Evolutionary conservation across 1,139 yeast genomes (phyloP).

Genomic region (Suhomyces atakaporum): DNA sequence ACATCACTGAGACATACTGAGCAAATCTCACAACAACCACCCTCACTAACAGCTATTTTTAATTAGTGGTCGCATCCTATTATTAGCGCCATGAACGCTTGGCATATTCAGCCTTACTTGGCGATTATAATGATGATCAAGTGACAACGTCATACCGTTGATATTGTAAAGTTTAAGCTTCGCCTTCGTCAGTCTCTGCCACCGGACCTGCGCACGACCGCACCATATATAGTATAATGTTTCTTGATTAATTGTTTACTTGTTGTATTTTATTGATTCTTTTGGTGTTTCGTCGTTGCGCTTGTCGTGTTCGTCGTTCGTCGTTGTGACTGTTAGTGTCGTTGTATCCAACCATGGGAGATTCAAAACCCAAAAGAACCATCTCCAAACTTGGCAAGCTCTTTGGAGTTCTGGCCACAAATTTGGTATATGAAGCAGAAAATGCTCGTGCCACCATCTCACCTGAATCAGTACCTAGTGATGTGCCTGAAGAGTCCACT

Average conservation of each 20-base stretch:
- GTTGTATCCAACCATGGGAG: slow-evolving; percentile 24
- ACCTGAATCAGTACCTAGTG: not conserved
- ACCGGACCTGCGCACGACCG: not conserved
- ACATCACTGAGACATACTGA: too few species aligned
- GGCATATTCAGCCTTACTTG: too few species aligned
- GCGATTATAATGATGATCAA: too few species aligned
- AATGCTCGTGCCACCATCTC: slow-evolving; percentile 3
- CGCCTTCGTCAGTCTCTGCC: too few species aligned
- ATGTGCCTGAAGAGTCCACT: not conserved
- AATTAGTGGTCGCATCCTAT: too few species aligned
- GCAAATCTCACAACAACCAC: too few species aligned
- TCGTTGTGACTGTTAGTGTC: slow-evolving; percentile 3
- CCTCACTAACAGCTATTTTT: too few species aligned
- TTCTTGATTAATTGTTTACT: not conserved
- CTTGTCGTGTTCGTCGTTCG: slow-evolving; percentile 7
- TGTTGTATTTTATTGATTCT: slow-evolving; percentile 5
- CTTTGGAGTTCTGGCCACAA: slow-evolving; percentile 35
- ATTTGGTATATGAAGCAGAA: slow-evolving; percentile 18
- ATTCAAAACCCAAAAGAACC: slow-evolving; percentile 31
- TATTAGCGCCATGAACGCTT: too few species aligned
- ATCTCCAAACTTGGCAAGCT: slow-evolving; percentile 35
- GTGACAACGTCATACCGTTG: too few species aligned
- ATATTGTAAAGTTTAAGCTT: too few species aligned
- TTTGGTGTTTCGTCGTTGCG: slow-evolving; percentile 2
- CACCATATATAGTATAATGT: not conserved